Percentiles rank a stretch among this genome's conserved stretches.
These are phyloP conservation scores for Naegleria lovaniensis DNA, from an alignment of 208 protist species.

Conservation along the genomic window DNA sequence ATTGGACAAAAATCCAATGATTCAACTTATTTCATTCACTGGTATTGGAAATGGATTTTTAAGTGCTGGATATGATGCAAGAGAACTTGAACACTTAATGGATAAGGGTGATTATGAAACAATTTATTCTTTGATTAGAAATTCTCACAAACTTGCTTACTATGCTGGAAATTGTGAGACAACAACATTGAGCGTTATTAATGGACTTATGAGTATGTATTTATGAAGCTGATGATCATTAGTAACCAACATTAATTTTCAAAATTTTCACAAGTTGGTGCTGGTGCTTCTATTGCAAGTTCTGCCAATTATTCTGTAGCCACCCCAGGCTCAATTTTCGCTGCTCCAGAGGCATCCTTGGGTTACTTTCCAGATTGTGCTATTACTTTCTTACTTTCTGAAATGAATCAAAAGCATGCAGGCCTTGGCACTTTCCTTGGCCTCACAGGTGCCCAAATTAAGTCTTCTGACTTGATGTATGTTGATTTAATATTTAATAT, in stretches of 20 bases:
- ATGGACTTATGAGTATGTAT: neutral
- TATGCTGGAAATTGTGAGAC: neutral
- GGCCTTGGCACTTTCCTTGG: neutral
- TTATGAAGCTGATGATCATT: too few relatives aligned
- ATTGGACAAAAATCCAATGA: neutral
- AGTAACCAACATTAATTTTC: neutral
- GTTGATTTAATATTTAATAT: neutral
- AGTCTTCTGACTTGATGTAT: neutral
- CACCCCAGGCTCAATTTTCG: neutral
- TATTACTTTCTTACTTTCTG: neutral
- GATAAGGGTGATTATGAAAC: neutral
- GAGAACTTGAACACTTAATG: neutral
- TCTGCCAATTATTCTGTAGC: neutral
- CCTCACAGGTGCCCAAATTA: neutral
- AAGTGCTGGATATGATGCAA: conserved; percentile 3
- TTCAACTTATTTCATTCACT: neutral
- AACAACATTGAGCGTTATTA: neutral
- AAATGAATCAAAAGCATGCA: neutral
- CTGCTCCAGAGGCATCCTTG: neutral
- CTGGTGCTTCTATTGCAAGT: neutral
- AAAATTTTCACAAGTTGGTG: neutral
- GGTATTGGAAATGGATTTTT: neutral
- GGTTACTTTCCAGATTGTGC: conserved; percentile 12
- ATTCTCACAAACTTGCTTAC: conserved; percentile 11
- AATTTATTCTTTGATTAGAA: neutral